Percentiles rank a stretch among this genome's conserved stretches.
Conservation (phyloP, 2,329 filamentous ascomycete species). For the Alternaria panax region DNA sequence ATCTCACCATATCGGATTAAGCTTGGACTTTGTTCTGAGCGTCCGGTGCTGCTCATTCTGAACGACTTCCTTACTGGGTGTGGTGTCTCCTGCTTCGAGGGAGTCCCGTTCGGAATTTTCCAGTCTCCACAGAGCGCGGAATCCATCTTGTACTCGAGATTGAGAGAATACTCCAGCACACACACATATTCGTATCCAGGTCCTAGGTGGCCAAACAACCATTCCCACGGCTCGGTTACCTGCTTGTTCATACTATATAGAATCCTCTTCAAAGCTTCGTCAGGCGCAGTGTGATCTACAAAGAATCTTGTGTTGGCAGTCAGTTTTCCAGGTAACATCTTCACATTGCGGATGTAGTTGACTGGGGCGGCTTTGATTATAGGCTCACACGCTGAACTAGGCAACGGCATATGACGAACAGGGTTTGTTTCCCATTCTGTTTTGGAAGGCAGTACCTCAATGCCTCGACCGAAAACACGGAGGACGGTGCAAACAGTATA, state of each 20-base stretch:
- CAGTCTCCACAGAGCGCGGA: neutral
- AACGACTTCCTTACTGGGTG: neutral
- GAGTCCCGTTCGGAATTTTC: neutral
- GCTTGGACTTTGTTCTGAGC: neutral
- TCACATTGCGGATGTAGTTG: conserved; percentile 3
- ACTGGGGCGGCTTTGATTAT: conserved; percentile 10
- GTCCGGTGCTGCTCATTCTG: neutral
- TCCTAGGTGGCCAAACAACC: conserved; percentile 9
- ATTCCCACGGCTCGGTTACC: conserved; percentile 8
- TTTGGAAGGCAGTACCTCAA: conserved; percentile 15
- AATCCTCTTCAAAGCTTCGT: neutral
- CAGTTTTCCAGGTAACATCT: neutral
- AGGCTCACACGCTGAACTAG: neutral
- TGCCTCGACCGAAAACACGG: conserved; percentile 19
- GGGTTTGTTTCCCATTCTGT: conserved; percentile 3
- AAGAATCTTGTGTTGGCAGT: conserved; percentile 10
- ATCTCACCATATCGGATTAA: conserved; percentile 6
- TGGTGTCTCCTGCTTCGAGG: neutral
- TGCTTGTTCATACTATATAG: conserved; percentile 8
- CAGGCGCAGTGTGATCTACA: conserved; percentile 1
- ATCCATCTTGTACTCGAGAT: neutral
- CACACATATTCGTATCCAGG: conserved; percentile 18
- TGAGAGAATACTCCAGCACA: conserved; percentile 7
- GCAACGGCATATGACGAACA: conserved; percentile 3
- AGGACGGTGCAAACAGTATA: conserved; percentile 12